A percentile compares a stretch with the other conserved stretches of the same genome.
These are phyloP conservation scores for Hondaea fermentalgiana DNA, from an alignment of 108 stramenopile genomes.

Conservation along the genomic window DNA sequence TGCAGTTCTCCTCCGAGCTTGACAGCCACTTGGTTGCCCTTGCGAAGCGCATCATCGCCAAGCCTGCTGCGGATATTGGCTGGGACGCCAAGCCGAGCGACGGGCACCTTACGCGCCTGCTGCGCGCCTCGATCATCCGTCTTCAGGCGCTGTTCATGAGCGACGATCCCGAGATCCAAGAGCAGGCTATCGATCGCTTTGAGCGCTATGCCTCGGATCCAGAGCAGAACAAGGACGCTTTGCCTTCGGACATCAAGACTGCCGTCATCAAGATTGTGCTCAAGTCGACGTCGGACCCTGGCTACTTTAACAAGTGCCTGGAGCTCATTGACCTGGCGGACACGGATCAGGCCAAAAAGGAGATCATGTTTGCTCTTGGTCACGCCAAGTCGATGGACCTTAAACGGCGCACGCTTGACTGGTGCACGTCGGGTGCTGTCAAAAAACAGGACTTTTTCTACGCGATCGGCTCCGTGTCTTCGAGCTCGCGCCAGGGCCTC, in stretches of 20 bases:
- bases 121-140: constrained; percentile 73
- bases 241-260: constrained; percentile 76
- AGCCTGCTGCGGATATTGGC: constrained; percentile 59
- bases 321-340: constrained; percentile 57
- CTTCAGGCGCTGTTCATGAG: constrained; percentile 67
- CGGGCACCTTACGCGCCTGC: constrained; percentile 69
- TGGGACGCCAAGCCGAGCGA: constrained; percentile 71
- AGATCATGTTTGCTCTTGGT: constrained; percentile 66
- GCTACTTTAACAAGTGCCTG: constrained; percentile 69
- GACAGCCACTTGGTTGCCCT: constrained; percentile 51
- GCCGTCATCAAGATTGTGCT: constrained; percentile 79
- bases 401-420: constrained; percentile 69
- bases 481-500: constrained; percentile 61
- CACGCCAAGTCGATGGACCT: constrained; percentile 51
- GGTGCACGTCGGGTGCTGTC: constrained; percentile 76
- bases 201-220: constrained; percentile 60
- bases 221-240: constrained; percentile 47
- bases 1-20: constrained; percentile 62
- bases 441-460: constrained; percentile 98
- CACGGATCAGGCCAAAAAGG: constrained; percentile 71
- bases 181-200: constrained; percentile 70
- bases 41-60: constrained; percentile 57
- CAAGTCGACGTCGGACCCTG: constrained; percentile 60
- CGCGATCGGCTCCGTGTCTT: constrained; percentile 68
- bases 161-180: constrained; percentile 59